Evolutionary conservation across 129 eudicot genomes (phyloP).

Genomic region (Helichrysum umbraculigerum): DNA sequence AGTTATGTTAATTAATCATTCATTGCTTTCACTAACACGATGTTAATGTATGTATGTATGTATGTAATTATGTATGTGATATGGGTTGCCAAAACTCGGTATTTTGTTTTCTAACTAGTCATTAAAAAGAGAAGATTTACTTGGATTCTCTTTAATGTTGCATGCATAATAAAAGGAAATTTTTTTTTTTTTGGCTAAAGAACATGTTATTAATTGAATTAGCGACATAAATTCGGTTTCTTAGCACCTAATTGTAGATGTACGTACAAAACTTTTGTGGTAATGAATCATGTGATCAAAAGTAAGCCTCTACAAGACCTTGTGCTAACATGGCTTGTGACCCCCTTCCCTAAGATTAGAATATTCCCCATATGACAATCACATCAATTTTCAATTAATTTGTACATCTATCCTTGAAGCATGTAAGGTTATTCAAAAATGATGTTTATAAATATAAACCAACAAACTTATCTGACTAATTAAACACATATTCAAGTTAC

Average conservation of each 20-base stretch:
- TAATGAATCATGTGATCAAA: constrained; percentile 28
- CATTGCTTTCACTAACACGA: too few species aligned
- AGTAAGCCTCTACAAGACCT: constrained; percentile 19
- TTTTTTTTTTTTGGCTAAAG: neutral
- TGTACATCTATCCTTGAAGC: neutral
- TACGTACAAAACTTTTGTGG: constrained; percentile 8
- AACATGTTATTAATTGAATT: constrained; percentile 2
- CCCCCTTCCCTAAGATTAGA: constrained; percentile 16
- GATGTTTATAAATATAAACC: neutral
- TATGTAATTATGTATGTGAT: neutral
- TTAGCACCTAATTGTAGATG: constrained; percentile 31
- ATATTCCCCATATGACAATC: constrained; percentile 29
- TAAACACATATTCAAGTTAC: too few species aligned
- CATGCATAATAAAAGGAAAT: neutral
- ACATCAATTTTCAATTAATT: constrained; percentile 18
- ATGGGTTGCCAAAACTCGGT: neutral
- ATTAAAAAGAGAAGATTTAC: neutral
- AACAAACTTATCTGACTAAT: too few species aligned
- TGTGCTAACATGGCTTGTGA: constrained; percentile 36
- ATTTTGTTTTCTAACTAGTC: neutral
- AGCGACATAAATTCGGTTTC: constrained; percentile 19
- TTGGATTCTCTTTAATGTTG: neutral
- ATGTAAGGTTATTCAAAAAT: neutral
- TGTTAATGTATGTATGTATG: neutral
- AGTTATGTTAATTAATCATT: too few species aligned